Evolutionary conservation across 305 asterid species (phyloP).

Genomic region (Rubia tinctorum): DNA sequence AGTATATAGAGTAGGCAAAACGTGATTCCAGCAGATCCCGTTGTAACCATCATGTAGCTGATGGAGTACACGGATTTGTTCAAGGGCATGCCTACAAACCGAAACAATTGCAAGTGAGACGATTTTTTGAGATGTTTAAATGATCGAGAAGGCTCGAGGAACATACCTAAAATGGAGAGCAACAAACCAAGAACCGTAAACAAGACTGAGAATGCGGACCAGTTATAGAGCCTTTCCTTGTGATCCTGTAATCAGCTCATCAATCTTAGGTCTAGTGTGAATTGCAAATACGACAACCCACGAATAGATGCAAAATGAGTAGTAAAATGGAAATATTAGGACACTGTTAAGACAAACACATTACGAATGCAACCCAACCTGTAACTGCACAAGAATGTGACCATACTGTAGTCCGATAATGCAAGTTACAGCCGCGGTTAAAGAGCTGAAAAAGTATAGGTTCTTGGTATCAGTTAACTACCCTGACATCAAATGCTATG

Average conservation of each 20-base stretch:
- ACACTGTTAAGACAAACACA: not conserved
- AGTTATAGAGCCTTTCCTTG: constrained; percentile 59
- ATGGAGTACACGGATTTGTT: constrained; percentile 74
- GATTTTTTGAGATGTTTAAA: not conserved
- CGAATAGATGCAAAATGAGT: not conserved
- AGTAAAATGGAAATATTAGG: not conserved
- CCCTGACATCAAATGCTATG: not conserved
- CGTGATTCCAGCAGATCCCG: constrained; percentile 72
- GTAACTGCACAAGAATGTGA: constrained; percentile 56
- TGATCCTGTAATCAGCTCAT: constrained; percentile 51
- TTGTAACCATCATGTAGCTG: constrained; percentile 69
- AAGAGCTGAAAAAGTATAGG: constrained; percentile 45
- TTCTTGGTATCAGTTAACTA: not conserved
- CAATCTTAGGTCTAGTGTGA: constrained; percentile 17
- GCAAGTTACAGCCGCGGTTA: constrained; percentile 71
- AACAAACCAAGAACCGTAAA: constrained; percentile 56
- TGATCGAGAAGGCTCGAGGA: not conserved
- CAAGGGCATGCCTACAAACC: constrained; percentile 59
- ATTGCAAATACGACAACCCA: not conserved
- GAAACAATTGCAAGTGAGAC: not conserved
- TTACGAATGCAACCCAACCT: constrained; percentile 34
- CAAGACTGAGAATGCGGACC: constrained; percentile 55
- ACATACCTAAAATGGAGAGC: constrained; percentile 57
- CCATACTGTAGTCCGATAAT: constrained; percentile 86
- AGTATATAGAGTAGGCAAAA: constrained; percentile 58